phyloP scores from a whole-genome alignment of 2,329 filamentous ascomycete species.

The Trichophaea hybrida region DNA sequence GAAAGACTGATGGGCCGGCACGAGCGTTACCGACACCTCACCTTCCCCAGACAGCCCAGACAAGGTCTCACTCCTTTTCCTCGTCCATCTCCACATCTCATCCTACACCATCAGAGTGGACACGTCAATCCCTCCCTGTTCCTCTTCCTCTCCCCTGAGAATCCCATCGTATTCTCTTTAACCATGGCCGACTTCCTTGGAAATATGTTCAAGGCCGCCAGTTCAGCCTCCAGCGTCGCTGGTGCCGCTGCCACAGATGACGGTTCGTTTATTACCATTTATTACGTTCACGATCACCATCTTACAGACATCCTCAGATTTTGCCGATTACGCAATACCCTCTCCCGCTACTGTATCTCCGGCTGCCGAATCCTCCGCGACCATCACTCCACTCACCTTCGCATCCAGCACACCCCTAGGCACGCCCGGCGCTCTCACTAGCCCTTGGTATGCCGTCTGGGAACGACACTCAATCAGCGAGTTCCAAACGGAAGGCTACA shows the following conservation, averaged over 20 bases:
- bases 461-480: slow-evolving; percentile 73
- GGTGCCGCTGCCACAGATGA: slow-evolving; percentile 4
- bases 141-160: slow-evolving; percentile 1
- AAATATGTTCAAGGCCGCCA: slow-evolving; percentile 15
- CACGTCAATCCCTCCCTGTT: background rate
- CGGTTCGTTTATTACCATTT: slow-evolving; percentile 10
- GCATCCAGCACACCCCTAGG: slow-evolving; percentile 27
- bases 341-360: slow-evolving; percentile 46
- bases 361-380: slow-evolving; percentile 32
- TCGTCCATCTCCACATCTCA: slow-evolving; percentile 5
- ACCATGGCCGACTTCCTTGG: slow-evolving; percentile 20
- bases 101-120: background rate
- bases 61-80: slow-evolving; percentile 2
- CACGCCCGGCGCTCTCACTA: background rate
- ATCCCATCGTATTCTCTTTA: slow-evolving; percentile 3
- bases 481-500: slow-evolving; percentile 74
- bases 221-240: slow-evolving; percentile 7
- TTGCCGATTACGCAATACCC: slow-evolving; percentile 80
- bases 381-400: slow-evolving; percentile 34
- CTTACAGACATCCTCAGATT: slow-evolving; percentile 45
- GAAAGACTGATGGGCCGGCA: background rate
- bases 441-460: slow-evolving; percentile 78
- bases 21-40: background rate
- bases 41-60: background rate
- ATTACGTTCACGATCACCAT: slow-evolving; percentile 13